These are phyloP conservation scores for Zymoseptoria brevis DNA, from an alignment of 2,329 filamentous ascomycete species.

Conservation along the genomic window DNA sequence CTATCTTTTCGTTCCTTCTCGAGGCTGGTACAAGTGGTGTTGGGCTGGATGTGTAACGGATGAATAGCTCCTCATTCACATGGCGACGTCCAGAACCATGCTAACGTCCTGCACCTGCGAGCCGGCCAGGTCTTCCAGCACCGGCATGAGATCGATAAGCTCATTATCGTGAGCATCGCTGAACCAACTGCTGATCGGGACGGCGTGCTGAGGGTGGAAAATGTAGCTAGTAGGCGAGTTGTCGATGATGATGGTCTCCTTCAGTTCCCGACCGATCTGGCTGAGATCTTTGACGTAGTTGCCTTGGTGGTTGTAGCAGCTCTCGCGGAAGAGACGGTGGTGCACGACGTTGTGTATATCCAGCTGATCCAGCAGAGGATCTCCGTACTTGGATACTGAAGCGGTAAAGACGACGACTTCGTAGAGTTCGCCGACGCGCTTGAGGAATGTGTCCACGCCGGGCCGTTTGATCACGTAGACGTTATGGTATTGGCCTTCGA, in stretches of 20 bases:
- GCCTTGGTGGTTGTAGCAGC: conserved; percentile 98
- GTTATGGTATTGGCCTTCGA: conserved; percentile 97
- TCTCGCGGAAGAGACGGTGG: conserved; percentile 92
- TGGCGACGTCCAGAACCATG: conserved; percentile 83
- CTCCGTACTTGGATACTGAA: conserved; percentile 98
- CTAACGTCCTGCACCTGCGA: conserved; percentile 89
- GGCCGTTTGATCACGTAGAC: conserved; percentile 99
- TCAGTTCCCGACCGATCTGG: conserved; percentile 88
- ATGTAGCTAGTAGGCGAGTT: conserved; percentile 99
- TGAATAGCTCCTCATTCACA: conserved; percentile 33
- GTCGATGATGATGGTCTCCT: conserved; percentile 98
- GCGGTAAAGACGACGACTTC: conserved; percentile 98
- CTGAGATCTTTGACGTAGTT: conserved; percentile 99
- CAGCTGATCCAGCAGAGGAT: conserved; percentile 88
- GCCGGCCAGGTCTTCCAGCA: conserved; percentile 91
- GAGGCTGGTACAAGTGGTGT: neutral
- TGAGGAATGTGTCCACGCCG: conserved; percentile 99
- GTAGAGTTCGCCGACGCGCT: conserved; percentile 92
- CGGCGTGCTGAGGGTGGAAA: conserved; percentile 97
- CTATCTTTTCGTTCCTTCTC: neutral
- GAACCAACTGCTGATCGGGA: conserved; percentile 99
- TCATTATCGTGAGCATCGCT: conserved; percentile 99
- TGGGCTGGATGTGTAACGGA: neutral
- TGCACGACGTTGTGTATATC: conserved; percentile 97
- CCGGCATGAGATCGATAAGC: conserved; percentile 90